phyloP scores from a whole-genome alignment of 169 alveolate species.

The Plasmodium cynomolgi region DNA sequence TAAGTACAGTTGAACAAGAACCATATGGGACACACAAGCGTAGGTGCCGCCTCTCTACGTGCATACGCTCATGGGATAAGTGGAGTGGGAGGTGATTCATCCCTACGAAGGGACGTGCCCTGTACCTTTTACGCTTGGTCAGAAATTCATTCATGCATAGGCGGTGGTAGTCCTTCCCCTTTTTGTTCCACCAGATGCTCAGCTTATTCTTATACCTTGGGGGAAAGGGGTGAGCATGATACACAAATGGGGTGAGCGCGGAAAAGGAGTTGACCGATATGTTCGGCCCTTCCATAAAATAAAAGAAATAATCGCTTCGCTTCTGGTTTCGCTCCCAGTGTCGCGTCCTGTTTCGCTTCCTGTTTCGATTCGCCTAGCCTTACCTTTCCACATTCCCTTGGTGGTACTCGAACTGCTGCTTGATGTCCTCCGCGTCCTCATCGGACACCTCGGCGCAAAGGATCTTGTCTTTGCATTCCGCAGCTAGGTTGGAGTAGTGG shows the following conservation, averaged over 20 bases:
- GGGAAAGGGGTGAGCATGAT: not conserved
- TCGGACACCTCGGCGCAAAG: not conserved
- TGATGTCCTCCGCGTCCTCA: constrained; percentile 10
- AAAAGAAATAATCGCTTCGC: not conserved
- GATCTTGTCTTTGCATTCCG: constrained; percentile 26
- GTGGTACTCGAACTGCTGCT: constrained; percentile 20
- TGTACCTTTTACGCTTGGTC: constrained; percentile 30
- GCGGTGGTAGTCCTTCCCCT: constrained; percentile 56
- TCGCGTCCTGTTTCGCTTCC: not conserved
- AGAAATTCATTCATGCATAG: constrained; percentile 46
- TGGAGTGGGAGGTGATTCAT: not conserved
- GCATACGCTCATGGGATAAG: not conserved
- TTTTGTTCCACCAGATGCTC: constrained; percentile 58
- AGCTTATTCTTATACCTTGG: constrained; percentile 31
- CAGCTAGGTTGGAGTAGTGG: constrained; percentile 26
- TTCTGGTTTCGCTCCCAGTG: not conserved
- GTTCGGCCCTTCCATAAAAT: not conserved
- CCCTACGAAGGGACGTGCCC: not conserved
- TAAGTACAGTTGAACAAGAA: not conserved
- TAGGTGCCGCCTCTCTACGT: not conserved
- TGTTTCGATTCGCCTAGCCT: not conserved
- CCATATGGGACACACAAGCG: not conserved
- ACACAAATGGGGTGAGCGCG: not conserved
- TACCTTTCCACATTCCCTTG: constrained; percentile 43
- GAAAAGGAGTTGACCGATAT: not conserved